Evolutionary conservation across 2,329 filamentous ascomycete species (phyloP), one percentile per base, ranked within the genome.

Genomic region (Monilinia vaccinii-corymbosi): DNA sequence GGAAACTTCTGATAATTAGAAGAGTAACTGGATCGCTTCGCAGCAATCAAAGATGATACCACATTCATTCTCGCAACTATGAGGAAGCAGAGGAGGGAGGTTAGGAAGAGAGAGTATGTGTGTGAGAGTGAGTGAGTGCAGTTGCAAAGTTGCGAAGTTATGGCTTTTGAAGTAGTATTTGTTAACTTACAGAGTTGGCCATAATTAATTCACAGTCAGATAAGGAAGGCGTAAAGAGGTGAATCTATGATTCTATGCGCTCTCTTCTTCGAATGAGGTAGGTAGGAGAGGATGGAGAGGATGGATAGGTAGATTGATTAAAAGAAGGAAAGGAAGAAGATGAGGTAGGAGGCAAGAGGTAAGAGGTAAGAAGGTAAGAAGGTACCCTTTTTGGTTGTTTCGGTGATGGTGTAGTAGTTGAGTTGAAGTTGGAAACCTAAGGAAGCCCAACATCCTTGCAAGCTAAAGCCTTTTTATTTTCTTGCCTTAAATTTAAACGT

Each of bases 131-230:
- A 3, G 25, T 28, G 25, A 3, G 25, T 28, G 25, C 6, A 6
- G 25, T 28, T 28, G 25, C 3, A 18, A 51, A 10, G 25, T 25
- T 28, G 56, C 11, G 21, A 31, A 18, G 28, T 31, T 31, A 32
- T 14, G 11, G 5, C 10, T 4, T 53, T 13, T 32, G 10, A 13
- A 47, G 11, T 14, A 44, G 18, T 25, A 32, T 8, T 50, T 5
- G 25, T 28, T 28, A 3, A 59, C 57, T 59, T 53, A 59, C 57
- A 59, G 57, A 18, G 53, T 59, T 59, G 23, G 57, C 57, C 57
- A 59, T 59, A 59, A 59, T 59, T 59, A 31, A 53, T 45, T 53
- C 16, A 38, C 57, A 31, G 42, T 59, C 25, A 31, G 57, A 53
- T 53, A 53, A 53, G 57, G 57, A 53, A 59, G 42, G 38, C 21